These are phyloP conservation scores for Aspergillus hiratsukae DNA, from an alignment of 2,329 filamentous ascomycete genomes.

Conservation along the genomic window DNA sequence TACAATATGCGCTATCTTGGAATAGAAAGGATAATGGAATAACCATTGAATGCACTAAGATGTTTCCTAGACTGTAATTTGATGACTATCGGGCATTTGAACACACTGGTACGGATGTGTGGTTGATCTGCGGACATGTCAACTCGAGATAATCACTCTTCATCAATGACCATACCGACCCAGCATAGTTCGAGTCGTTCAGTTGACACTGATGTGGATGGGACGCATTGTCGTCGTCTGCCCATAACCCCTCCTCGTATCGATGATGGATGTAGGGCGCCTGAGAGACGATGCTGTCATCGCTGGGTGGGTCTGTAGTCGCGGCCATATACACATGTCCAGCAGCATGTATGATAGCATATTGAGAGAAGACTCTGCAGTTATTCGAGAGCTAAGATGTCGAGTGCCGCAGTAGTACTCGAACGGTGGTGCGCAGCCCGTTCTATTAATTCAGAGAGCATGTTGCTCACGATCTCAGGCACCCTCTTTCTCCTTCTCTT, in stretches of 20 bases:
- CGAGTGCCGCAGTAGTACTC: not conserved
- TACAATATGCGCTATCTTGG: constrained; percentile 2
- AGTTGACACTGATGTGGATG: not conserved
- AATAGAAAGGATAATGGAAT: not conserved
- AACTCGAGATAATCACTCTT: not conserved
- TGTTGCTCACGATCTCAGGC: not conserved
- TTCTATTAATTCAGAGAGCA: not conserved
- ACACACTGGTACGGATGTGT: not conserved
- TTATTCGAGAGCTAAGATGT: not conserved
- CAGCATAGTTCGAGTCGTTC: not conserved
- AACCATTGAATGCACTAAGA: not conserved
- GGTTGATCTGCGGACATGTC: not conserved
- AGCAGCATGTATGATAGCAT: not conserved
- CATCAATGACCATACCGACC: not conserved
- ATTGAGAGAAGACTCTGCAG: not conserved
- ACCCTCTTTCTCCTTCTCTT: constrained; percentile 3
- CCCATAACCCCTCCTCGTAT: not conserved
- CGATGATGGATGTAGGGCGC: not conserved
- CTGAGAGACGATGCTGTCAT: not conserved
- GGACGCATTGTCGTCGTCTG: not conserved
- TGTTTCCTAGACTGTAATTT: not conserved
- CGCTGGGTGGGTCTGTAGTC: not conserved
- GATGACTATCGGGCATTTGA: not conserved
- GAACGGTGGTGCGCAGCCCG: not conserved
- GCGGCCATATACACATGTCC: not conserved